Base-by-base conservation (phyloP, 2,329 filamentous ascomycete genomes). In the Pseudocercospora eumusae region DNA sequence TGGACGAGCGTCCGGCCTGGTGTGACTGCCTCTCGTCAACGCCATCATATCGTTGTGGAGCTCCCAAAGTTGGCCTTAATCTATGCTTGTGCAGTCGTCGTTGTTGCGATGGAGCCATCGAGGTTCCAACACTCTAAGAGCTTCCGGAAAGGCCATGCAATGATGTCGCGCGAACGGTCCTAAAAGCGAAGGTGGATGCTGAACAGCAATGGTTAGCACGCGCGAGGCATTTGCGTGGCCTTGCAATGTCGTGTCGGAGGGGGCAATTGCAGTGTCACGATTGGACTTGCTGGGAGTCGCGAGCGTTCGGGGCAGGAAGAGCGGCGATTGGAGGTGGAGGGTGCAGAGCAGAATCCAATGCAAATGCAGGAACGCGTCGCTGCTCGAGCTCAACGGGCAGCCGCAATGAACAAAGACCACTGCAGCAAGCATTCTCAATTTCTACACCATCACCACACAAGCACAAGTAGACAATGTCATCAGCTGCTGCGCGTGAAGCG, bases 1-100 rank as follows among this genome's bases (percentile, higher is more conserved):
- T 66, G 9, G 72, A 56, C 15, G 71, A 71, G 5, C 74, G 72
- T 9, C 74, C 74, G n/a, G 73, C 72, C 63, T 76, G 74, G 49
- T 73, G 69, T 31, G 58, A 52, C 31, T 70, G 64, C 13, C 57
- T 54, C 15, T 70, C 69, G 42, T 71, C 68, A 40, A 60, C 62
- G 53, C 62, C 68, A 56, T 68, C 65, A 47, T 64, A 66, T 45
- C 67, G 62, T 42, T 64, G 58, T 40, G 66, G 61, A 31, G 56
- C 66, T 40, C 59, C 63, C 53, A 65, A 60, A 49, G 66, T 64
- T 13, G 66, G 64, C 56, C 62, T 57, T 60, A 67, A 50, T 23
- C 53, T 57, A 61, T 62, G 62, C 61, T 60, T 64, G 40, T 60
- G 62, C 58, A 64, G 58, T 23, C 44, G 52, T 40, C 21, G 42